Conservation (phyloP, 2,329 filamentous ascomycete species). For the Alternaria alternata region DNA sequence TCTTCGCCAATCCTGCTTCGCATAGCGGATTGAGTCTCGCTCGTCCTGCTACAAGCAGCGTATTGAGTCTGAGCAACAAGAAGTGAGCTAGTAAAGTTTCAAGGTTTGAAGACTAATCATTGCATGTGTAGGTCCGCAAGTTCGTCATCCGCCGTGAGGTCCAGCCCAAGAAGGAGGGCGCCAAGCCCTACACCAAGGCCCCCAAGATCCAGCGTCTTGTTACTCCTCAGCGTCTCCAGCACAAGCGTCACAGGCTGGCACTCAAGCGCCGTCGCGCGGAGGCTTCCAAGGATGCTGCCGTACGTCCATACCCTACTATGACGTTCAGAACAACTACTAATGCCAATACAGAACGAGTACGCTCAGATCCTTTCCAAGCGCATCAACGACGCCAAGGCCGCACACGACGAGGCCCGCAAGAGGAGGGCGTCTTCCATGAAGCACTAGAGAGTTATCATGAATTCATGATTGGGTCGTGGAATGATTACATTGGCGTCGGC, state of each 20-base stretch:
- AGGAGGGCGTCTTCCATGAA: conserved; percentile 83
- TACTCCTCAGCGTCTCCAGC: conserved; percentile 99
- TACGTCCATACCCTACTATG: conserved; percentile 60
- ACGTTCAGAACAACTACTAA: conserved; percentile 16
- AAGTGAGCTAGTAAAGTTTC: conserved; percentile 17
- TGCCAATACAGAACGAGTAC: conserved; percentile 85
- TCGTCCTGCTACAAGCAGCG: conserved; percentile 54
- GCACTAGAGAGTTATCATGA: conserved; percentile 47
- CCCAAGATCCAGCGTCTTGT: conserved; percentile 99
- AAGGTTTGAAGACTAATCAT: conserved; percentile 29
- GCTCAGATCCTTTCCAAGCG: conserved; percentile 95
- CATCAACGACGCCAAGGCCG: conserved; percentile 93
- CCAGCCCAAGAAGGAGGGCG: conserved; percentile 93
- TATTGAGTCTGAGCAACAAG: conserved; percentile 59
- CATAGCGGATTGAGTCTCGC: conserved; percentile 63
- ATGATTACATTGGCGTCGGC: conserved; percentile 50
- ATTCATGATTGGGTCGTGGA: conserved; percentile 44
- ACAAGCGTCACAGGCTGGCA: conserved; percentile 98
- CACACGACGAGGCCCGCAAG: conserved; percentile 95
- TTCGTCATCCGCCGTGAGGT: conserved; percentile 99
- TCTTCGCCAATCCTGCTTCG: conserved; percentile 68
- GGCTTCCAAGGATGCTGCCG: conserved; percentile 98
- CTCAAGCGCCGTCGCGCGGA: conserved; percentile 98
- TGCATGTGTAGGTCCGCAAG: conserved; percentile 82
- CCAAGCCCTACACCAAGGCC: conserved; percentile 99